Evolutionary conservation across 495 filamentous ascomycete species (phyloP), one percentile per base, ranked within the genome.

Genomic region (Hyphodiscus hymeniophilus): DNA sequence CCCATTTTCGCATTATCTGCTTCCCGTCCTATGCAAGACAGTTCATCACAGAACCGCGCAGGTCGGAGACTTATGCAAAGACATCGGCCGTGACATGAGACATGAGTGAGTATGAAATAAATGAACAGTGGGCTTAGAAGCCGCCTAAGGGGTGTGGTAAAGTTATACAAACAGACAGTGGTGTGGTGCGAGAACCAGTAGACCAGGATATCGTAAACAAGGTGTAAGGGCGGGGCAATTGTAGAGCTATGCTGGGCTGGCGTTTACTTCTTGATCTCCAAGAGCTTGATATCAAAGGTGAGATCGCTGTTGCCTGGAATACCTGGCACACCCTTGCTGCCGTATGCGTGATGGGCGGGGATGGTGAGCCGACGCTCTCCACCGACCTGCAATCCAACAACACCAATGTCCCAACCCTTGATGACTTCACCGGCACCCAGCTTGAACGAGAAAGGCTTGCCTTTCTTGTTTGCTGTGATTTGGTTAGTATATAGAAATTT

Each of bases 321-420:
- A 38, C 81, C 87, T 35, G 85, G 80, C 7, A 81, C 59, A 32
- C 72, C 65, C 66, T 86, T 84, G 70, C 76, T 84, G 66, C 92
- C 92, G 63, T 99, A 97, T 47, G 81, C 94, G 16, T 87, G 75
- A 48, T 82, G 66, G 15, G 92, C 73, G 32, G 92, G 92, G 59
- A 99, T 85, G 42, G 75, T 85, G 60, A 99, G 77, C 43, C 92
- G 80, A 54, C 92, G 87, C 76, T 97, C 94, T 50, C 88, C 89
- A 65, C 92, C 89, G 48, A 86, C 79, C 44, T 83, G 70, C 89
- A 99, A 95, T 62, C 92, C 92, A 48, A 74, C 75, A 52, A 99
- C 69, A 65, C 92, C 92, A 51, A 95, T 80, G 63, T 99, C 94
- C 92, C 91, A 96, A 56, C 92, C 92, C 76, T 94, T 90, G 72